Evolutionary conservation across 2,329 filamentous ascomycete species (phyloP), one percentile per base, ranked within the genome.

Genomic region (Penicillium olsonii): DNA sequence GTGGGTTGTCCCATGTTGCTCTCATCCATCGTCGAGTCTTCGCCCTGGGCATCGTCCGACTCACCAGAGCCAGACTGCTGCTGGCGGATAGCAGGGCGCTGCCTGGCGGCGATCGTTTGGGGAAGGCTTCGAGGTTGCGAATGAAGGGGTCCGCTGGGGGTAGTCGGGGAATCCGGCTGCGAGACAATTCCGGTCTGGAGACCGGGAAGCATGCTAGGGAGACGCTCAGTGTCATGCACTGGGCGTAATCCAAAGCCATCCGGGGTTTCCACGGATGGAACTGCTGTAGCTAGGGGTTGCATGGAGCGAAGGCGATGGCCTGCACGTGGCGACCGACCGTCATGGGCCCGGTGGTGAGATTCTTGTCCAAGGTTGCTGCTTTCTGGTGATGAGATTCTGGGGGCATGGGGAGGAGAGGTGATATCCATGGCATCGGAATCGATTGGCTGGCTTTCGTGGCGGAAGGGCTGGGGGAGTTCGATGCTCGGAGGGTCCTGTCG

Each of bases 161-260:
- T 95, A 6, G 90, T 94, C 1, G 91, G 91, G 11, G 91, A 96
- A 49, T 92, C 88, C 8, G 94, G 94, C 67, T 95, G 92, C n/a
- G 92, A 96, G 35, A 82, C 81, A 45, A 91, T 74, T 45, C 87
- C 86, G 10, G 81, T 78, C 55, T 87, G 82, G 45, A 86, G 77
- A 34, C 86, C 81, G 6, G 87, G 83, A 37, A 87, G 78, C 85
- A 94, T 95, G 44, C 88, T 94, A 39, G 87, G 89, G 50, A 94
- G 80, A 52, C 91, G 84, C 67, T 97, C 90, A 37, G 84, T 79
- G 66, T 95, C 89, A 59, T 90, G 86, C 29, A 92, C 87, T 7
- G 88, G 89, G 43, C 91, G 84, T 52, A 94, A 66, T 20, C 79
- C 83, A 65, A 94, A 92, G 3, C 82, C 82, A 66, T 92, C 88